phyloP scores from a whole-genome alignment of 2,329 filamentous ascomycete genomes.

The Penicillium palitans region DNA sequence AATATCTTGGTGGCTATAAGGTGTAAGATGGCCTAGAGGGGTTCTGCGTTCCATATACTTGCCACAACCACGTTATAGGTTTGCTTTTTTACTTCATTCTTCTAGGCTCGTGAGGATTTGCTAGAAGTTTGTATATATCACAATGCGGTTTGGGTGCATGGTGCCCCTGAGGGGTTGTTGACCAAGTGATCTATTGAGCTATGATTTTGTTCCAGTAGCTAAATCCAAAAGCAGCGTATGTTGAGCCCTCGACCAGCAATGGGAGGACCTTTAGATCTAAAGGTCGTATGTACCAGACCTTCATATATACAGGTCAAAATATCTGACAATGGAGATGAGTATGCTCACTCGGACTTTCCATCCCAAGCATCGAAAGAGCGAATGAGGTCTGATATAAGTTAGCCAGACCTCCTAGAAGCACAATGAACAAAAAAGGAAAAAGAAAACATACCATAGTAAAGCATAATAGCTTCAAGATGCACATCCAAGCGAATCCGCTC shows the following conservation, averaged over 20 bases:
- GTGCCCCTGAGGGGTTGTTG: not conserved
- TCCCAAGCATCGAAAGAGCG: slow-evolving; percentile 35
- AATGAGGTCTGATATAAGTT: slow-evolving; percentile 30
- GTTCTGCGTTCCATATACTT: too few relatives aligned
- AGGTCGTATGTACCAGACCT: not conserved
- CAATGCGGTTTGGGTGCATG: too few relatives aligned
- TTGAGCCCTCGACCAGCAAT: not conserved
- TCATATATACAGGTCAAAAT: not conserved
- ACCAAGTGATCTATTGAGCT: not conserved
- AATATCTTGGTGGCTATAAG: too few relatives aligned
- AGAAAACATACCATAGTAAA: slow-evolving; percentile 43
- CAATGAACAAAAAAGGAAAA: not conserved
- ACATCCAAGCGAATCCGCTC: slow-evolving; percentile 48
- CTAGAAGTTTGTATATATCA: not conserved
- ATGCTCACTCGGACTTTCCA: slow-evolving; percentile 14
- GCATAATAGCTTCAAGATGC: slow-evolving; percentile 45
- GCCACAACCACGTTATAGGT: not conserved
- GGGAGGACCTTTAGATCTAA: not conserved
- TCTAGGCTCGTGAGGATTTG: not conserved
- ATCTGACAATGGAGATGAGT: not conserved
- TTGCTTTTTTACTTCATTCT: not conserved
- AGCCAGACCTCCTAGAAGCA: not conserved
- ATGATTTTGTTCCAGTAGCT: not conserved
- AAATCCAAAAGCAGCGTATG: not conserved
- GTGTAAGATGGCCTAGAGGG: too few relatives aligned